Evolutionary conservation across 2,329 filamentous ascomycete species (phyloP).

Genomic region (Dactylonectria macrodidyma): DNA sequence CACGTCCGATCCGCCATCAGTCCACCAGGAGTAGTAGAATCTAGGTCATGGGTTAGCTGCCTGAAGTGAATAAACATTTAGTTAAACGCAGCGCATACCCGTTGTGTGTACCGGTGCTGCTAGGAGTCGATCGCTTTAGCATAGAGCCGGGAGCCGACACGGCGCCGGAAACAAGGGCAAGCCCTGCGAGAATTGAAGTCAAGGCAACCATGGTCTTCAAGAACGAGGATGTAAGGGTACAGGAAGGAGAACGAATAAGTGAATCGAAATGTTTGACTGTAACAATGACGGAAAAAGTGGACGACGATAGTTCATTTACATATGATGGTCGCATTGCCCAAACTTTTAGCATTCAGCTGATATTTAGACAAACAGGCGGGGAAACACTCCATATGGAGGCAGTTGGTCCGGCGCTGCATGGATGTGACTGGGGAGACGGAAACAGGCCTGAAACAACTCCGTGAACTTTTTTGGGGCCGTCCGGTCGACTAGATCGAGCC

Average conservation of each 20-base stretch:
- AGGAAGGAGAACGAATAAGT: constrained; percentile 1
- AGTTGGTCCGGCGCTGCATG: constrained; percentile 29
- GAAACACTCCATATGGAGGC: constrained; percentile 15
- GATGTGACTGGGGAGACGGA: constrained; percentile 19
- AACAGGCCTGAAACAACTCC: constrained; percentile 42
- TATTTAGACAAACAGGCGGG: constrained; percentile 13
- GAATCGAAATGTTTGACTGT: not conserved
- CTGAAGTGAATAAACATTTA: not conserved
- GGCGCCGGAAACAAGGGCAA: constrained; percentile 42
- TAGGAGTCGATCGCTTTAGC: constrained; percentile 53
- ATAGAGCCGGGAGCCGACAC: constrained; percentile 45
- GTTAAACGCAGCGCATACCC: constrained; percentile 43
- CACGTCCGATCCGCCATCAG: constrained; percentile 59
- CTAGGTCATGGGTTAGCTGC: constrained; percentile 7
- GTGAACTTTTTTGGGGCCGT: constrained; percentile 23
- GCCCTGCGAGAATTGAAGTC: constrained; percentile 45
- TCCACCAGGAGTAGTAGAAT: constrained; percentile 65
- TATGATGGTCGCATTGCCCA: constrained; percentile 16
- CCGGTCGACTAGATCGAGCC: constrained; percentile 29
- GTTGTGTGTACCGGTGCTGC: constrained; percentile 52
- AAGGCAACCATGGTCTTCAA: constrained; percentile 43
- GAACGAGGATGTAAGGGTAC: not conserved
- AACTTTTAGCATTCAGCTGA: constrained; percentile 5
- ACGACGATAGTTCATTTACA: constrained; percentile 1
- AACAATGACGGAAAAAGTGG: not conserved